Evolutionary conservation across 805 yeast species (phyloP), one percentile per base, ranked within the genome.

Genomic region (Candida taoyuanica): DNA sequence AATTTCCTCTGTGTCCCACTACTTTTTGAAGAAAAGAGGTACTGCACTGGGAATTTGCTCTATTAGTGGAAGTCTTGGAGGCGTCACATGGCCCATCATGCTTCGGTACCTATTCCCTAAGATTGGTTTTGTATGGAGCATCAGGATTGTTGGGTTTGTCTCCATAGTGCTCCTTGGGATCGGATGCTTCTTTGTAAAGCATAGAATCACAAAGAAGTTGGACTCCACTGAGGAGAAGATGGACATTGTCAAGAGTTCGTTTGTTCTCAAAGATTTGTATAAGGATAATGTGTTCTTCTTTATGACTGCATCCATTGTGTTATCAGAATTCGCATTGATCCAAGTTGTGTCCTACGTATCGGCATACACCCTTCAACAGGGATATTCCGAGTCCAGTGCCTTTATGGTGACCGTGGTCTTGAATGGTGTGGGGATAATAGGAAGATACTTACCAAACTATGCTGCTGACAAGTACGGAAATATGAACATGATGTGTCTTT

Each of bases 101-200:
- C 59, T 71, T 12, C 62, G 68, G 27, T 49, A 48, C 7, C 52
- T 72, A 16, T 62, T 64, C 40, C 39, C 49, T 1, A 48, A 49
- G 18, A 58, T 71, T 19, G 80, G 80, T 1, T 74, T 67, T 48
- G 63, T 61, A 7, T 75, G 80, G 80, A 67, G 73, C 4, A 64
- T 69, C 33, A 61, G 81, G 28, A 56, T 67, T 13, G 53, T 73
- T 28, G 74, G 73, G 0, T 67, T 74, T 43, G 52, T 72, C 6
- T 52, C 65, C 27, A n/a, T 41, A 1, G 31, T 39, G 2, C 39
- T 42, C 3, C 39, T 63, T 29, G 33, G 49, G 0, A 31, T 58
- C 7, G 55, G 71, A 3, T 55, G 70, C 14, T 2, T 63, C 1
- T 46, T 69, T 4, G 51, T 68, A 19, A 58, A 57, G 28, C 65